Conservation (phyloP, 2,329 filamentous ascomycete genomes). For the Endocalyx cinctus region DNA sequence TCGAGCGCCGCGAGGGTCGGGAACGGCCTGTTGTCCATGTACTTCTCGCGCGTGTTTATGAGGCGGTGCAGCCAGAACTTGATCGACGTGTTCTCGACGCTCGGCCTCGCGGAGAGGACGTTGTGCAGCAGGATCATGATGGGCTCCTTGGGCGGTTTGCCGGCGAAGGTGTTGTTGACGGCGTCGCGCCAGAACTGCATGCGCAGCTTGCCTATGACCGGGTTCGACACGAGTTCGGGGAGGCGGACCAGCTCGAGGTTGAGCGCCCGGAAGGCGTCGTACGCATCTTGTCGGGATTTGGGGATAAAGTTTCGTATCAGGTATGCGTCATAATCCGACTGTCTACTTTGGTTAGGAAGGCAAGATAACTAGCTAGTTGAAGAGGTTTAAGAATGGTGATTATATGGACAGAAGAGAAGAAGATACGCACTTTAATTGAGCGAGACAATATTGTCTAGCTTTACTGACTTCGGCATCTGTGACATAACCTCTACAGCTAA, state of each 20-base stretch:
- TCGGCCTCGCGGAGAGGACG: conserved; percentile 54
- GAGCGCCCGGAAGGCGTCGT: conserved; percentile 84
- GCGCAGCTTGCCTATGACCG: conserved; percentile 81
- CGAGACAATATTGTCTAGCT: conserved; percentile 50
- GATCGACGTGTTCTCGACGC: conserved; percentile 44
- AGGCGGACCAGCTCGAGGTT: conserved; percentile 90
- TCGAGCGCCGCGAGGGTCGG: conserved; percentile 69
- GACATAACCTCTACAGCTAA: conserved; percentile 38
- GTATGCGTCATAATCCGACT: conserved; percentile 85
- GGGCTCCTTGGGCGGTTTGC: conserved; percentile 80
- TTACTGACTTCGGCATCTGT: conserved; percentile 49
- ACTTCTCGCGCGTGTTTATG: conserved; percentile 74
- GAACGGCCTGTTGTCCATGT: conserved; percentile 81
- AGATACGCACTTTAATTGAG: conserved; percentile 43
- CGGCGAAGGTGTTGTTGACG: conserved; percentile 71
- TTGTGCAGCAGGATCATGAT: conserved; percentile 79
- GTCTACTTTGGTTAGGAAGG: conserved; percentile 44
- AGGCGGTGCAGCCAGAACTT: conserved; percentile 74
- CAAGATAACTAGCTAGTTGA: not conserved
- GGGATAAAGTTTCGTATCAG: conserved; percentile 83
- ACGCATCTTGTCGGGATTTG: conserved; percentile 68
- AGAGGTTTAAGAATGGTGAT: not conserved
- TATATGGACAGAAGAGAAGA: no score
- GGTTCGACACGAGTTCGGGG: conserved; percentile 82
- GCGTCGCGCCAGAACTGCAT: conserved; percentile 95